These are phyloP conservation scores for Helenozyma rhizophorensis DNA, from an alignment of 805 yeast species.

Conservation along the genomic window DNA sequence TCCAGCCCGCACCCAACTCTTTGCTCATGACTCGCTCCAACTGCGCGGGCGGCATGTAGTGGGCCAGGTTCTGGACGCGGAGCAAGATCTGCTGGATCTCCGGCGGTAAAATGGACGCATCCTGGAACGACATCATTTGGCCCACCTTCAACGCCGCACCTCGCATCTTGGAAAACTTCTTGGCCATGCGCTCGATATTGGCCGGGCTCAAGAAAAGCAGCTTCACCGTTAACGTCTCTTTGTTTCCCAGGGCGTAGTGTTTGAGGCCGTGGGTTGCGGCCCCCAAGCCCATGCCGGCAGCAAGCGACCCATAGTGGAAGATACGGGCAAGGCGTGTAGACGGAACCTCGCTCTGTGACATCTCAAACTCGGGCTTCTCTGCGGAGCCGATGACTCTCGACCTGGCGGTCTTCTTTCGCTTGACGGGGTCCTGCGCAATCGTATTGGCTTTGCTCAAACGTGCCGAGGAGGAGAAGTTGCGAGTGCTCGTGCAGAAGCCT, in stretches of 20 bases:
- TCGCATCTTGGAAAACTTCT: slow-evolving; percentile 87
- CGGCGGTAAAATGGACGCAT: slow-evolving; percentile 73
- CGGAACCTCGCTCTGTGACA: slow-evolving; percentile 74
- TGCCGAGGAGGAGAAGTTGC: neutral
- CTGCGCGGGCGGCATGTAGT: slow-evolving; percentile 94
- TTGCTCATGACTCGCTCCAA: slow-evolving; percentile 65
- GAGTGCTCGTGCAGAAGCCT: too few species aligned
- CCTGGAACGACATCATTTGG: slow-evolving; percentile 96
- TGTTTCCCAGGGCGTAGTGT: slow-evolving; percentile 55
- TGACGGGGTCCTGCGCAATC: slow-evolving; percentile 9
- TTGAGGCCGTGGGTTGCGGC: slow-evolving; percentile 75
- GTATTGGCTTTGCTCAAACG: slow-evolving; percentile 6
- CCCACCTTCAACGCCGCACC: slow-evolving; percentile 99
- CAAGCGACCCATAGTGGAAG: slow-evolving; percentile 88
- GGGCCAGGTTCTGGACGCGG: slow-evolving; percentile 89
- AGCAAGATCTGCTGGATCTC: slow-evolving; percentile 79
- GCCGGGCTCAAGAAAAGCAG: slow-evolving; percentile 68
- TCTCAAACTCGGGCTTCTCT: slow-evolving; percentile 31
- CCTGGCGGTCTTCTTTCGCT: slow-evolving; percentile 5
- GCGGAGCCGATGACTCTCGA: slow-evolving; percentile 16
- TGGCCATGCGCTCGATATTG: slow-evolving; percentile 84
- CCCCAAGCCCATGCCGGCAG: slow-evolving; percentile 86
- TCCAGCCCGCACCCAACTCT: slow-evolving; percentile 82
- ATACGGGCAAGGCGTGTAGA: slow-evolving; percentile 81
- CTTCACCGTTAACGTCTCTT: slow-evolving; percentile 44